Evolutionary conservation across 208 protist genomes (phyloP).

Genomic region (Entamoeba moshkovskii): DNA sequence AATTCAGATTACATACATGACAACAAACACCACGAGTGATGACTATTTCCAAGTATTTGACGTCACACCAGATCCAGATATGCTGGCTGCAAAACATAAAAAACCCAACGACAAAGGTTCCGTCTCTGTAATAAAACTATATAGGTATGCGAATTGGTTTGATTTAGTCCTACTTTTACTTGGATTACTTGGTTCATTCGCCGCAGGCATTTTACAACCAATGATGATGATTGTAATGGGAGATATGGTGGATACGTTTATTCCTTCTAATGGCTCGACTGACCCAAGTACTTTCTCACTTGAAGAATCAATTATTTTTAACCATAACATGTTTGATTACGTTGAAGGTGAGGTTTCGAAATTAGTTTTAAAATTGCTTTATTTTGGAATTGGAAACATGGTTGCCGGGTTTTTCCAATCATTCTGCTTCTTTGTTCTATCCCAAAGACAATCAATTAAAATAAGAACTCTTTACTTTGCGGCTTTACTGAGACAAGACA

Average conservation of each 20-base stretch:
- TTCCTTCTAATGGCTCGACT: not conserved
- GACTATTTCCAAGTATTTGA: not conserved
- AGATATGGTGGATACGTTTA: not conserved
- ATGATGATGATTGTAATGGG: not conserved
- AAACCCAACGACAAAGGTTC: not conserved
- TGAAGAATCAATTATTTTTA: not conserved
- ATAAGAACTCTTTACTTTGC: not conserved
- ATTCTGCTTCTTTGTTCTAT: not conserved
- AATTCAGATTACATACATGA: too few relatives aligned
- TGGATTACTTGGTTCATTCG: not conserved
- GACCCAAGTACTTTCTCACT: not conserved
- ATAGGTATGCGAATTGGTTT: not conserved
- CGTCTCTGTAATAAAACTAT: not conserved
- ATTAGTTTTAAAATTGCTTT: not conserved
- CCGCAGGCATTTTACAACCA: not conserved
- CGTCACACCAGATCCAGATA: not conserved
- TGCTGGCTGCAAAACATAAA: not conserved
- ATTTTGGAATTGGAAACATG: not conserved
- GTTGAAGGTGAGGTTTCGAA: not conserved
- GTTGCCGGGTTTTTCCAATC: not conserved
- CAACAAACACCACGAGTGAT: too few relatives aligned
- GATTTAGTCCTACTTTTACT: not conserved
- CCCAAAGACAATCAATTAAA: not conserved
- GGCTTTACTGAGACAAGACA: not conserved
- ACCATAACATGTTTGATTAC: not conserved